phyloP scores from a whole-genome alignment of 345 rosid species.

The Populus nigra region DNA sequence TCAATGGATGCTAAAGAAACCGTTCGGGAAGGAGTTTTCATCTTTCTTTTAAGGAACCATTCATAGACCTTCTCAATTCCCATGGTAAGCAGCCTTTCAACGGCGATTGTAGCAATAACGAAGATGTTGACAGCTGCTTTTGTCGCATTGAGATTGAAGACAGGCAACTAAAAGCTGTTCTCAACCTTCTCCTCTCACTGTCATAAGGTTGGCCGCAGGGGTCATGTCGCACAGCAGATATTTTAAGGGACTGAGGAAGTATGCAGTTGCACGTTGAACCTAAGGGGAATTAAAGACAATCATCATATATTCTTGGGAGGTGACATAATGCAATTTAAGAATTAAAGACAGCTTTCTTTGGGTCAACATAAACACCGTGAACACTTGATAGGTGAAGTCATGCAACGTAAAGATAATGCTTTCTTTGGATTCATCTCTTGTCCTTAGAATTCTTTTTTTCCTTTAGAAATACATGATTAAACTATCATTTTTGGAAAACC shows the following conservation, averaged over 20 bases:
- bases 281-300: slow-evolving; percentile 13
- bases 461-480: not conserved
- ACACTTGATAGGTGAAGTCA: not conserved
- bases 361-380: not conserved
- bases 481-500: not conserved
- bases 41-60: slow-evolving; percentile 65
- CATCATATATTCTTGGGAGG: not conserved
- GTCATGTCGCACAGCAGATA: slow-evolving; percentile 56
- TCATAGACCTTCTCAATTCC: slow-evolving; percentile 43
- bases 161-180: slow-evolving; percentile 61
- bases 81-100: slow-evolving; percentile 24
- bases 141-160: slow-evolving; percentile 89
- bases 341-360: not conserved
- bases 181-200: slow-evolving; percentile 67
- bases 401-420: not conserved
- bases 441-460: not conserved
- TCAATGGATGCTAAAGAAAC: slow-evolving; percentile 3
- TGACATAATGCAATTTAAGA: not conserved
- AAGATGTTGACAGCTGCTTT: slow-evolving; percentile 79
- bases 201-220: slow-evolving; percentile 54
- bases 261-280: slow-evolving; percentile 93
- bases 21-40: slow-evolving; percentile 25
- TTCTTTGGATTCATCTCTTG: not conserved
- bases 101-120: slow-evolving; percentile 24
- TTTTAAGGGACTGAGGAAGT: slow-evolving; percentile 81